A percentile compares a stretch with the other conserved stretches of the same genome.
phyloP scores from a whole-genome alignment of 345 rosid genomes.

The Populus tremula region DNA sequence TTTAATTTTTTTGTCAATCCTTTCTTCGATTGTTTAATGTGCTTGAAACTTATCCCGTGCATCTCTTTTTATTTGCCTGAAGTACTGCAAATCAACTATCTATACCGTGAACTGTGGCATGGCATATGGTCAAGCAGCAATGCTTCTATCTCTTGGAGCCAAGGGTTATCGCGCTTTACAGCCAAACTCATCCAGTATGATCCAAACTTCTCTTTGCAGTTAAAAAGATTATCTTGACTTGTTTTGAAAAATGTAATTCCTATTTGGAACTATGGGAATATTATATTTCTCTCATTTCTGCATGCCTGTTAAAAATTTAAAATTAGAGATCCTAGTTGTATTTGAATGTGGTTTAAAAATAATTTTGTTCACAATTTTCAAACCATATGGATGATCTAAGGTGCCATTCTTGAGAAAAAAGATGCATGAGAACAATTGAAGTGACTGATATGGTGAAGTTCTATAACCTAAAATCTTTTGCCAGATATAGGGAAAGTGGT shows the following conservation, averaged over 20 bases:
- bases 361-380: background rate
- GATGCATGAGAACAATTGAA: background rate
- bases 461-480: background rate
- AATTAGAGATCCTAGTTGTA: background rate
- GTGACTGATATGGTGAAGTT: background rate
- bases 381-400: background rate
- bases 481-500: background rate
- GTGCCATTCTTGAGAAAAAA: background rate
- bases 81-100: slow-evolving; percentile 69
- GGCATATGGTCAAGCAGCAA: slow-evolving; percentile 96
- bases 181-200: slow-evolving; percentile 72
- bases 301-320: background rate
- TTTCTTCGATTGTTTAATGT: background rate
- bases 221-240: background rate
- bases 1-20: background rate
- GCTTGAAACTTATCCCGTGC: slow-evolving; percentile 12
- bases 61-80: slow-evolving; percentile 15
- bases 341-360: background rate
- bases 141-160: slow-evolving; percentile 80
- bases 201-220: slow-evolving; percentile 17
- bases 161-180: slow-evolving; percentile 72
- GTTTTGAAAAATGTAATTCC: slow-evolving; percentile 5
- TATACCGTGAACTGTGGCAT: slow-evolving; percentile 76
- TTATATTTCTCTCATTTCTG: background rate
- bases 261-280: background rate